Evolutionary conservation across 495 filamentous ascomycete species (phyloP), one percentile per base, ranked within the genome.

Genomic region (Chaetomium fimeti): DNA sequence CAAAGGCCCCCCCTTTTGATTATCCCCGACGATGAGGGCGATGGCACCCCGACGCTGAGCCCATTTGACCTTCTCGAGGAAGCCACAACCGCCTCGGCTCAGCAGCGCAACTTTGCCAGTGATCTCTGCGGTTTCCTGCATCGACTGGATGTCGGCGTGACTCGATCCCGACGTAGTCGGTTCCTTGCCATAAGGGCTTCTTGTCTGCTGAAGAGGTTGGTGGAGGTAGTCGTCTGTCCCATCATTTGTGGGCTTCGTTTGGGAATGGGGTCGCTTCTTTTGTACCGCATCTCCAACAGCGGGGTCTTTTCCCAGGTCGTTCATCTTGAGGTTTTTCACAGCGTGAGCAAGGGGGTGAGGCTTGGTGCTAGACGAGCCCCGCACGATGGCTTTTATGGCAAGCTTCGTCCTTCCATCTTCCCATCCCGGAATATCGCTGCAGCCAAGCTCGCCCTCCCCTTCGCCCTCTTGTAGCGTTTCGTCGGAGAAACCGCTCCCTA

Each of bases 31-130:
- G 70, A 99, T 94, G 64, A 99, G 76, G 25, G 91, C 93, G 57
- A 91, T 81, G 12, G 88, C 94, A 11, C 94, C 94, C 67, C 94
- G 84, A 52, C 92, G 83, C 75, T 99, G 94, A 5, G 89, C 90
- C 94, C 94, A 99, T 72, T 93, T 92, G 61, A 92, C 91, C 75
- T 99, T 99, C 69, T 98, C 93, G 45, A 97, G 77, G 74, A 98
- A 98, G 16, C 94, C 95, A 76, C 94, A 98, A 18, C 94, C 94
- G 32, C 94, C 94, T 43, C 94, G 86, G 69, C 90, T 93, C 57
- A 98, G 79, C 29, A 98, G 75, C 5, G 94, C 93, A 55, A 98
- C 85, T 69, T 95, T 98, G 60, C 94, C 94, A 28, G 87, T 84
- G 68, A 98, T 98, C 74, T 98, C 95, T 7, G 94, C 93, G 59